These are phyloP conservation scores for Saturnispora dispora DNA, from an alignment of 805 yeast species.

Conservation along the genomic window DNA sequence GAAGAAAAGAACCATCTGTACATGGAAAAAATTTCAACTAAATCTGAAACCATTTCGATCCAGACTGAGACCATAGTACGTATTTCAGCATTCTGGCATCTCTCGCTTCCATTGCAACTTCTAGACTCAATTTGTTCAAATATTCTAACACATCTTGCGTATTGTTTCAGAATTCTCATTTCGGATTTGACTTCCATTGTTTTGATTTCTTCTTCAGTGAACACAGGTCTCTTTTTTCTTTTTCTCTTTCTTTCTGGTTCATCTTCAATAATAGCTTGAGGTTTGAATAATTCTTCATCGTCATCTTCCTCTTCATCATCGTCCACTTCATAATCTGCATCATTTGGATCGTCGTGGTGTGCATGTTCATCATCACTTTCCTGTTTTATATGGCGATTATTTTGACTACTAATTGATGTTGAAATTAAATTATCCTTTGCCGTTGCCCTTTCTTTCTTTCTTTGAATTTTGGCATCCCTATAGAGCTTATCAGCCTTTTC, in stretches of 20 bases:
- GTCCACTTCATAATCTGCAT: constrained; percentile 12
- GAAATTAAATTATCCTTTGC: constrained; percentile 20
- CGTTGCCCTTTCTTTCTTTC: constrained; percentile 25
- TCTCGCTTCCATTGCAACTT: constrained; percentile 6
- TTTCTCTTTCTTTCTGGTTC: constrained; percentile 18
- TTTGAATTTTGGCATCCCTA: constrained; percentile 41
- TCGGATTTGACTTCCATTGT: constrained; percentile 26
- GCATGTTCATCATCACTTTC: constrained; percentile 12
- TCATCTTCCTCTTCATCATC: constrained; percentile 15
- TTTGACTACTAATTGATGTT: constrained; percentile 5
- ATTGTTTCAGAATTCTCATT: constrained; percentile 36
- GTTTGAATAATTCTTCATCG: constrained; percentile 17
- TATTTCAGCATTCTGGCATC: constrained; percentile 24
- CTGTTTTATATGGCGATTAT: constrained; percentile 1
- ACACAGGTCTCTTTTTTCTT: constrained; percentile 17
- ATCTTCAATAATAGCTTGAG: constrained; percentile 28
- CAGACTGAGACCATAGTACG: constrained; percentile 54
- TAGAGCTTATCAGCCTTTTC: constrained; percentile 48
- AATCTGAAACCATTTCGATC: constrained; percentile 75
- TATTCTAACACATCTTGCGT: constrained; percentile 41
- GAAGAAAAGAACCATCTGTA: constrained; percentile 72
- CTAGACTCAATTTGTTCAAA: constrained; percentile 34
- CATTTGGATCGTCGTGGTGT: constrained; percentile 14
- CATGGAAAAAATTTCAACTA: constrained; percentile 73
- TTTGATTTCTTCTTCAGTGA: constrained; percentile 22